Evolutionary conservation across 352 stramenopile species (phyloP).

Genomic region (Achlya hypogyna): DNA sequence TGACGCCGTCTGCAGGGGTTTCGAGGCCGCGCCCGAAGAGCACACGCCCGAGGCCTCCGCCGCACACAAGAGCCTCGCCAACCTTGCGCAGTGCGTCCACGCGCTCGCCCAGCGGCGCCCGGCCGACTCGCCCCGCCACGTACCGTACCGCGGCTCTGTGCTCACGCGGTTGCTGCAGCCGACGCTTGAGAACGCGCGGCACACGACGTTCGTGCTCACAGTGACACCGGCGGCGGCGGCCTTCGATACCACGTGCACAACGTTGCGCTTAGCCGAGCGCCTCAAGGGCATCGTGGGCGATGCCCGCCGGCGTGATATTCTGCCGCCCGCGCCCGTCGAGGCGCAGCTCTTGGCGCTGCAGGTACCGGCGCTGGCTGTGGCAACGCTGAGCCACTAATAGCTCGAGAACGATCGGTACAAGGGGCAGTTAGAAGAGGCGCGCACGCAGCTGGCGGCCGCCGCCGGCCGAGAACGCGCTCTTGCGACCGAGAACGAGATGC

Average conservation of each 20-base stretch:
- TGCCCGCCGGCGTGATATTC: background rate
- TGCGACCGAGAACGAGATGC: background rate
- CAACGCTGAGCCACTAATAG: slow-evolving; percentile 19
- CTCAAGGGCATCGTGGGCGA: slow-evolving; percentile 36
- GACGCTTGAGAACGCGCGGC: slow-evolving; percentile 42
- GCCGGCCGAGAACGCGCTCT: background rate
- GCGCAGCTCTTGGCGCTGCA: slow-evolving; percentile 61
- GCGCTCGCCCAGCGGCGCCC: slow-evolving; percentile 49
- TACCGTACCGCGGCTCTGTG: slow-evolving; percentile 59
- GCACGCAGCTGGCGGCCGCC: slow-evolving; percentile 21
- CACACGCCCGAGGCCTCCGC: slow-evolving; percentile 50
- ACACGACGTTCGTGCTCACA: slow-evolving; percentile 58
- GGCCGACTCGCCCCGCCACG: slow-evolving; percentile 19
- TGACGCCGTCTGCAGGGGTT: slow-evolving; percentile 30
- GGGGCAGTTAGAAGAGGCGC: slow-evolving; percentile 39
- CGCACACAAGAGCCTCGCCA: slow-evolving; percentile 70
- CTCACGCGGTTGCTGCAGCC: slow-evolving; percentile 58
- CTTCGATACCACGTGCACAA: slow-evolving; percentile 60
- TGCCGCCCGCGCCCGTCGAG: slow-evolving; percentile 23
- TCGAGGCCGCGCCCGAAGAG: slow-evolving; percentile 51
- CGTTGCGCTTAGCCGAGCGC: slow-evolving; percentile 56
- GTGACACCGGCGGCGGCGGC: slow-evolving; percentile 43
- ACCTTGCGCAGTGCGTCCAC: slow-evolving; percentile 66
- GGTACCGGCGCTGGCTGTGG: slow-evolving; percentile 21
- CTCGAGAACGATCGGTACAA: slow-evolving; percentile 44